Percentiles rank a stretch among this genome's conserved stretches.
These are phyloP conservation scores for Carallia pectinifolia DNA, from an alignment of 345 rosid genomes.

Conservation along the genomic window DNA sequence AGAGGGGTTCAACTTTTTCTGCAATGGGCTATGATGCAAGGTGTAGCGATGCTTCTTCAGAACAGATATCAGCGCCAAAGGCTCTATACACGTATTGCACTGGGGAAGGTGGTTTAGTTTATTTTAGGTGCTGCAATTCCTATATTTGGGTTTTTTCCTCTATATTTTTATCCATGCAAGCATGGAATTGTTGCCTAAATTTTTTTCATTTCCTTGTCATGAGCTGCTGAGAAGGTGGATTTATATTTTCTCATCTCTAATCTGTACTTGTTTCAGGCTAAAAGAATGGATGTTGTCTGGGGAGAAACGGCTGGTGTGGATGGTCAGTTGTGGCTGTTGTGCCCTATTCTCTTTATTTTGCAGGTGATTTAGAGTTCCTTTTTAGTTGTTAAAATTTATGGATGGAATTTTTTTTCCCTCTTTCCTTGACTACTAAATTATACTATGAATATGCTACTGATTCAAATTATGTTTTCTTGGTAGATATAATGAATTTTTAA, in stretches of 20 bases:
- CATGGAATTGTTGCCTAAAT: not conserved
- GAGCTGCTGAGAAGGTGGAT: conserved; percentile 2
- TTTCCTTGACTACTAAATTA: not conserved
- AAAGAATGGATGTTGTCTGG: conserved; percentile 99
- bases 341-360: conserved; percentile 85
- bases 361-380: conserved; percentile 53
- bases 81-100: conserved; percentile 94
- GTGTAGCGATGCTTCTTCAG: conserved; percentile 97
- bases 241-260: conserved; percentile 3
- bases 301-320: conserved; percentile 99
- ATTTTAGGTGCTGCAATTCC: not conserved
- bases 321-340: conserved; percentile 92
- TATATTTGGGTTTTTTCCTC: not conserved
- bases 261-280: conserved; percentile 54
- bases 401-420: not conserved
- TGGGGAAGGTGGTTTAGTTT: conserved; percentile 69
- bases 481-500: too few species aligned
- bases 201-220: too few species aligned
- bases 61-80: conserved; percentile 99
- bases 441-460: too few species aligned
- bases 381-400: not conserved
- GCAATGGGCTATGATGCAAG: conserved; percentile 99
- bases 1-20: conserved; percentile 97
- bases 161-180: conserved; percentile 7
- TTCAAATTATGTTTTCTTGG: too few species aligned